Base-by-base conservation (phyloP, 2,329 filamentous ascomycete species). In the Nigrospora oryzae region DNA sequence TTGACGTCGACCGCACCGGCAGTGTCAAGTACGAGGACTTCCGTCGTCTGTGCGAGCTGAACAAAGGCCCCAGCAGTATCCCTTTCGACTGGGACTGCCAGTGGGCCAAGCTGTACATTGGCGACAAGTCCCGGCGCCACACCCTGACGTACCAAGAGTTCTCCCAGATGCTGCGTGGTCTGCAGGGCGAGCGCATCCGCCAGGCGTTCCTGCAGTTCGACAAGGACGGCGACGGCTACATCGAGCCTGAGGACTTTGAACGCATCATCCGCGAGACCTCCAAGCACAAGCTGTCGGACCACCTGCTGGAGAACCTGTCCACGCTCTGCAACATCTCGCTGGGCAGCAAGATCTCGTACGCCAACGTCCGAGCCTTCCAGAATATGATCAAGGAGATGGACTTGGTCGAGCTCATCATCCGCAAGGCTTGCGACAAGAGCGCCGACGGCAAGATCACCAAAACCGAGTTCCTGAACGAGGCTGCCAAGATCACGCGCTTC, bases 311-410 rank as follows among this genome's bases (percentile, higher is more conserved):
- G 54, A 91, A 97, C 66, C 78, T 98, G 39, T 83, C 86, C 51
- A 93, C 89, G 1, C 79, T 98, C 36, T 97, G 91, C 79, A 96
- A 96, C 69, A 95, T 97, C 63, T 89, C 88, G 8, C 75, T 83
- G 32, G 84, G 89, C 50, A 93, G 82, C 72, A 95, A 94, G 70
- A 93, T 98, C 56, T 96, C 90, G 7, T 98, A 98, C 62, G 89
- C 93, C 63, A 96, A 95, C 62, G 93, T 98, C 31, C 83, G 93
- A 53, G 93, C 93, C 34, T 98, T 98, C 72, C 90, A 95, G 71
- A 98, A 98, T 64, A 84, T 98, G 67, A 91, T 98, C 56, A 84
- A 86, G 59, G 90, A 97, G 68, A 96, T 98, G 88, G 93, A 98
- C 59, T 77, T 97, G 58, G 88, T 97, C 41, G 93, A 98, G 71